Conservation (phyloP, 169 alveolate genomes). For the Babesia ovata region DNA sequence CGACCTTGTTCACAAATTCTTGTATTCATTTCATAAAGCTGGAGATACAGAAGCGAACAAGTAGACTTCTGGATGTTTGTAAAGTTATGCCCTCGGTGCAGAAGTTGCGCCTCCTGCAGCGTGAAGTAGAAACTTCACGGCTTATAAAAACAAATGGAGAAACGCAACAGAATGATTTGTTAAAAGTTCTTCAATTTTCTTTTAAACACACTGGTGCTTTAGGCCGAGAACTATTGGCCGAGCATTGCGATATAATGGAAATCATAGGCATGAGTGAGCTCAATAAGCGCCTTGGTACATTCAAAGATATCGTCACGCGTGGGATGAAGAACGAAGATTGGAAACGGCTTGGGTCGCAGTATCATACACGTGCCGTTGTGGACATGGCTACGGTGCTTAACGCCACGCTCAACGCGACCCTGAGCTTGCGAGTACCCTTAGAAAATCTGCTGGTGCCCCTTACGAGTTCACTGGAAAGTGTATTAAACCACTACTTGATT, state of each 20-base stretch:
- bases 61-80: constrained; percentile 24
- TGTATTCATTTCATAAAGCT: constrained; percentile 36
- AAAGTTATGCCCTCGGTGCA: constrained; percentile 48
- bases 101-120: constrained; percentile 50
- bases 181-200: constrained; percentile 33
- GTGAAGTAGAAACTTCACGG: constrained; percentile 55
- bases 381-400: constrained; percentile 53
- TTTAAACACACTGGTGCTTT: constrained; percentile 10
- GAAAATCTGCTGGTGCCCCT: constrained; percentile 40
- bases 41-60: background rate
- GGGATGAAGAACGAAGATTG: constrained; percentile 53
- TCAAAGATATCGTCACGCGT: constrained; percentile 33
- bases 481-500: constrained; percentile 31
- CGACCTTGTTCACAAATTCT: constrained; percentile 45
- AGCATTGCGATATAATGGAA: constrained; percentile 32
- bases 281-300: constrained; percentile 26
- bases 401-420: constrained; percentile 33
- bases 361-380: constrained; percentile 51
- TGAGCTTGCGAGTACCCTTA: constrained; percentile 41
- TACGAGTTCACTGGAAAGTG: constrained; percentile 43
- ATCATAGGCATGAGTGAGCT: constrained; percentile 34
- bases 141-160: constrained; percentile 30
- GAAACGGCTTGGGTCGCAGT: constrained; percentile 27
- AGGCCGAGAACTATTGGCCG: constrained; percentile 21
- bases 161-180: constrained; percentile 19